phyloP scores from a whole-genome alignment of 768 basidiomycete species.

The Leccinellum albellum region DNA sequence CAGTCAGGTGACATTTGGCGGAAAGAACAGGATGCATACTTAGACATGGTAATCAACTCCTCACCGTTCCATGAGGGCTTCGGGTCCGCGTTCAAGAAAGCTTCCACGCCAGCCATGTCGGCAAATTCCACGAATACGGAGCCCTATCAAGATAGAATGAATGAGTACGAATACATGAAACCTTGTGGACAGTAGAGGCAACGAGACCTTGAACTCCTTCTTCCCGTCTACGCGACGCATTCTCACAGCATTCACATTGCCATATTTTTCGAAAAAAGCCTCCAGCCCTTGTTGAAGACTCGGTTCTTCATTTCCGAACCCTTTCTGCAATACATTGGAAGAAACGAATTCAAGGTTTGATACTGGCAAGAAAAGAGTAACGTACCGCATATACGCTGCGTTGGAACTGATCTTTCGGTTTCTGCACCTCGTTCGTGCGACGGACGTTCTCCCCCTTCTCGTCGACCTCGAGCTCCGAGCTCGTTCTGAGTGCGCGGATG shows the following conservation, averaged over 20 bases:
- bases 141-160: conserved; percentile 45
- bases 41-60: conserved; percentile 82
- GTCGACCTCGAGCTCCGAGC: conserved; percentile 66
- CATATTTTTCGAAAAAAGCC: conserved; percentile 74
- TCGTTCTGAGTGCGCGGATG: conserved; percentile 55
- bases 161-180: not conserved
- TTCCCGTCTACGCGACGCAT: conserved; percentile 78
- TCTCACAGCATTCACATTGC: conserved; percentile 74
- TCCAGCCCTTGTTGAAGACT: conserved; percentile 73
- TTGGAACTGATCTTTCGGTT: conserved; percentile 75
- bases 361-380: conserved; percentile 22
- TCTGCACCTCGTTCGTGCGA: conserved; percentile 68
- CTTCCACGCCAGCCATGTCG: conserved; percentile 61
- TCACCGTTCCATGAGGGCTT: conserved; percentile 77
- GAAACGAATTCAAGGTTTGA: not conserved
- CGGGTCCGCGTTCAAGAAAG: conserved; percentile 76
- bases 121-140: conserved; percentile 93
- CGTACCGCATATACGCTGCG: conserved; percentile 87
- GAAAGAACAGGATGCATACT: conserved; percentile 44
- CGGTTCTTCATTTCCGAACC: conserved; percentile 66
- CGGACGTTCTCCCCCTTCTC: conserved; percentile 70
- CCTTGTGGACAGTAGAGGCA: not conserved
- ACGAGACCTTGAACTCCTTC: conserved; percentile 84
- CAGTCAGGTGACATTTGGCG: not conserved
- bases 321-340: conserved; percentile 60